Percentiles rank a stretch among this genome's conserved stretches.
phyloP scores from a whole-genome alignment of 371 early-diverging fungal species.

The Coemansia sp. region DNA sequence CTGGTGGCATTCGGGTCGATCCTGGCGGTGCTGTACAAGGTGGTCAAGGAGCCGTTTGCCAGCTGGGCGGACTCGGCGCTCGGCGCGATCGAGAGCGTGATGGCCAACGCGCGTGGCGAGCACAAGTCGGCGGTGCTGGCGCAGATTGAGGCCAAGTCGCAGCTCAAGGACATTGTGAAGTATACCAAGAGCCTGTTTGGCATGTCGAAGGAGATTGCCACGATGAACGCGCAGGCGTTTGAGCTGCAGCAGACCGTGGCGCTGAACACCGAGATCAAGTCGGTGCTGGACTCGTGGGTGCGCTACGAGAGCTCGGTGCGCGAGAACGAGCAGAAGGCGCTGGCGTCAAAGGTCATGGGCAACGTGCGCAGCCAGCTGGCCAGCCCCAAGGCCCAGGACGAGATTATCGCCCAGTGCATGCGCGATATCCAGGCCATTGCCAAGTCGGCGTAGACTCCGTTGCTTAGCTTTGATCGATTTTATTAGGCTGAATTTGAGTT shows the following conservation, averaged over 20 bases:
- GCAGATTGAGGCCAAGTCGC: slow-evolving; percentile 85
- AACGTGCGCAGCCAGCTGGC: slow-evolving; percentile 77
- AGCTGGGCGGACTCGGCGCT: slow-evolving; percentile 86
- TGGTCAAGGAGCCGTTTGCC: slow-evolving; percentile 80
- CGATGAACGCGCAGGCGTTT: slow-evolving; percentile 89
- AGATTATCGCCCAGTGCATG: slow-evolving; percentile 53
- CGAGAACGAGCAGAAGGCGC: slow-evolving; percentile 89
- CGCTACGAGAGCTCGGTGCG: slow-evolving; percentile 92
- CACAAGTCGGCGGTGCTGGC: slow-evolving; percentile 89
- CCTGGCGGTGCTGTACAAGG: slow-evolving; percentile 70
- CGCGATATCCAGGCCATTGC: slow-evolving; percentile 49
- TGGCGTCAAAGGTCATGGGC: slow-evolving; percentile 83
- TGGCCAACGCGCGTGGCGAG: slow-evolving; percentile 83
- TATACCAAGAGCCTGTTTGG: slow-evolving; percentile 92
- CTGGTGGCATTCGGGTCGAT: slow-evolving; percentile 74
- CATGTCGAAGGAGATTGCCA: slow-evolving; percentile 92
- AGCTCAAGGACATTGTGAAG: slow-evolving; percentile 90
- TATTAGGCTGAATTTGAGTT: too few relatives aligned
- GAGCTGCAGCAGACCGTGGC: slow-evolving; percentile 90
- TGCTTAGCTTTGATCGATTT: too few relatives aligned
- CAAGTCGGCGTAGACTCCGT: slow-evolving; percentile 24
- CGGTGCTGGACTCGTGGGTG: slow-evolving; percentile 92
- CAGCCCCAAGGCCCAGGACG: slow-evolving; percentile 69
- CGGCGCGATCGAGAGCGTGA: slow-evolving; percentile 73
- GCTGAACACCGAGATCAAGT: slow-evolving; percentile 81